Evolutionary conservation across 1,284 basidiomycete genomes (phyloP).

Genomic region (Fomitiporia mediterranea): DNA sequence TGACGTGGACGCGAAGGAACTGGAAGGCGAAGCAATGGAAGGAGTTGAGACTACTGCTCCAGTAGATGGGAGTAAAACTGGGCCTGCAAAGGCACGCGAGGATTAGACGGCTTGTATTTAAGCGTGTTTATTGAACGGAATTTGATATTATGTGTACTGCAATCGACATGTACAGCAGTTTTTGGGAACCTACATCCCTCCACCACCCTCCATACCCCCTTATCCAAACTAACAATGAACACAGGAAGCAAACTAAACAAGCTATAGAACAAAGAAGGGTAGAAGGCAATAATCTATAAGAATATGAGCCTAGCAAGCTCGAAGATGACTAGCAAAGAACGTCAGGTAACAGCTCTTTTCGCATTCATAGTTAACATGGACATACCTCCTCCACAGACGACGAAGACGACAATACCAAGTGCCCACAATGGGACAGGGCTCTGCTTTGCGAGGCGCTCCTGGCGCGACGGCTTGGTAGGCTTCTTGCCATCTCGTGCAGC

Average conservation of each 20-base stretch:
- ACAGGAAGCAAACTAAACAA: not conserved
- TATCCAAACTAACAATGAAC: not conserved
- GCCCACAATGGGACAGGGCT: constrained; percentile 71
- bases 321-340: constrained; percentile 52
- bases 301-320: constrained; percentile 64
- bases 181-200: no score
- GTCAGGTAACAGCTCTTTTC: constrained; percentile 7
- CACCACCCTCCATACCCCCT: not conserved
- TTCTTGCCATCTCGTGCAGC: constrained; percentile 70
- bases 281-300: constrained; percentile 40
- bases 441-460: constrained; percentile 62
- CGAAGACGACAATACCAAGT: constrained; percentile 62
- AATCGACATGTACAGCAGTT: not conserved
- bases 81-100: not conserved
- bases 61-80: constrained; percentile 5
- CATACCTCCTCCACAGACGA: constrained; percentile 72
- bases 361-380: constrained; percentile 19
- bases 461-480: constrained; percentile 62
- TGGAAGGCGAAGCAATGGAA: constrained; percentile 74
- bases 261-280: not conserved
- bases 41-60: constrained; percentile 49
- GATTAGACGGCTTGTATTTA: not conserved
- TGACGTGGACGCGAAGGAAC: constrained; percentile 70
- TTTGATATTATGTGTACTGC: no score
- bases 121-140: no score